A percentile compares a stretch with the other conserved stretches of the same genome.
Evolutionary conservation across 495 filamentous ascomycete genomes (phyloP).

Genomic region (Penicillium goetzii): DNA sequence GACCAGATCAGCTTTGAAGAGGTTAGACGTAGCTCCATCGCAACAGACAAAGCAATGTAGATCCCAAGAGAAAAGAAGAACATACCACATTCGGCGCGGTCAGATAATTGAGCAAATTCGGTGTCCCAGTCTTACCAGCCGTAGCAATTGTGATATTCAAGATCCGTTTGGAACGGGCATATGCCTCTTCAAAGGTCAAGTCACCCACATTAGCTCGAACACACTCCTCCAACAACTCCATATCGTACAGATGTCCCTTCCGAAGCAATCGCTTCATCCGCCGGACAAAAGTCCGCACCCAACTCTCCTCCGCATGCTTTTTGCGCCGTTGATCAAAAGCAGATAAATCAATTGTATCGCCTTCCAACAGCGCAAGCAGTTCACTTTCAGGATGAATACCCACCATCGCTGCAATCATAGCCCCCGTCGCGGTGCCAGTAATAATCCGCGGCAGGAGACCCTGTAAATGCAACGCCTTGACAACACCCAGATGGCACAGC

Average conservation of each 20-base stretch:
- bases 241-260: slow-evolving; percentile 84
- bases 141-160: slow-evolving; percentile 91
- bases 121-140: slow-evolving; percentile 71
- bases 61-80: slow-evolving; percentile 24
- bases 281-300: slow-evolving; percentile 60
- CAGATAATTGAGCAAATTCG: slow-evolving; percentile 87
- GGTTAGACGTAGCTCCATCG: background rate
- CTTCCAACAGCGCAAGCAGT: slow-evolving; percentile 72
- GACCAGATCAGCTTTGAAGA: slow-evolving; percentile 78
- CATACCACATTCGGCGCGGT: slow-evolving; percentile 92
- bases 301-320: slow-evolving; percentile 36
- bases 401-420: slow-evolving; percentile 87
- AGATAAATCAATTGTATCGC: slow-evolving; percentile 79
- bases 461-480: slow-evolving; percentile 84
- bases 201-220: slow-evolving; percentile 85
- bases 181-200: slow-evolving; percentile 93
- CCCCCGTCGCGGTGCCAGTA: slow-evolving; percentile 87
- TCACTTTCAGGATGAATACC: slow-evolving; percentile 89
- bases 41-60: background rate
- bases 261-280: slow-evolving; percentile 66
- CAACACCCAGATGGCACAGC: slow-evolving; percentile 86
- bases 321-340: slow-evolving; percentile 62
- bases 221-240: slow-evolving; percentile 80
- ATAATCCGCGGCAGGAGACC: slow-evolving; percentile 88
- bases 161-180: slow-evolving; percentile 79